Conservation (phyloP, 768 basidiomycete species). For the Sarcodon aspratus region DNA sequence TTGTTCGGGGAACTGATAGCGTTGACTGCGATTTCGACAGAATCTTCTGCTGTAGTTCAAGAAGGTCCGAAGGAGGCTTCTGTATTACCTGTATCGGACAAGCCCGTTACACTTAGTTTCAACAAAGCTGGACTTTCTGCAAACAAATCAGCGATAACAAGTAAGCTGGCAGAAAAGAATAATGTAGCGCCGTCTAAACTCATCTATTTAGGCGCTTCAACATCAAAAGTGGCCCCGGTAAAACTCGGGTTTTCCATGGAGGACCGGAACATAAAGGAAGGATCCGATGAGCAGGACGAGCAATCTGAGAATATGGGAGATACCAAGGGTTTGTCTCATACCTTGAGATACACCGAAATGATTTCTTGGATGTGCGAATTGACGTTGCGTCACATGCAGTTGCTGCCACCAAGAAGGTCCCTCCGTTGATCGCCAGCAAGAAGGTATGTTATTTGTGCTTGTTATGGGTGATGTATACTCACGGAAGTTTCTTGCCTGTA, state of each 20-base stretch:
- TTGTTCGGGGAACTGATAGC: background rate
- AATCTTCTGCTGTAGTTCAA: background rate
- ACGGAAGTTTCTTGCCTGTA: constrained; percentile 5
- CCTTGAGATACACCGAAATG: constrained; percentile 13
- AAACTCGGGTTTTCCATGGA: constrained; percentile 52
- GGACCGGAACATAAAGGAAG: constrained; percentile 32
- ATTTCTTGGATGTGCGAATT: constrained; percentile 15
- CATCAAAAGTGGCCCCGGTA: constrained; percentile 28
- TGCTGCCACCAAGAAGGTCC: constrained; percentile 54
- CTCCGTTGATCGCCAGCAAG: constrained; percentile 75
- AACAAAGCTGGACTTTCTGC: constrained; percentile 18
- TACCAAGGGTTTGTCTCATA: constrained; percentile 38
- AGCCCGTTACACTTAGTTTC: constrained; percentile 72
- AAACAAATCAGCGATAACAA: constrained; percentile 8
- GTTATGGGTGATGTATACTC: background rate
- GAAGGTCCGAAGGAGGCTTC: constrained; percentile 44
- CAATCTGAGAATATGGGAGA: constrained; percentile 19
- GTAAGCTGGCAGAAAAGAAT: constrained; percentile 9
- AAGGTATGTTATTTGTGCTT: constrained; percentile 37
- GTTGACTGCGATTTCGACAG: background rate
- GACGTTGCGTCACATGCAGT: constrained; percentile 24
- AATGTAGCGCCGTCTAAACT: background rate
- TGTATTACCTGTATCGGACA: constrained; percentile 60
- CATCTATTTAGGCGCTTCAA: constrained; percentile 3
- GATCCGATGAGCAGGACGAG: constrained; percentile 30